Evolutionary conservation across 2,329 filamentous ascomycete genomes (phyloP).

Genomic region (Nigrospora oryzae): DNA sequence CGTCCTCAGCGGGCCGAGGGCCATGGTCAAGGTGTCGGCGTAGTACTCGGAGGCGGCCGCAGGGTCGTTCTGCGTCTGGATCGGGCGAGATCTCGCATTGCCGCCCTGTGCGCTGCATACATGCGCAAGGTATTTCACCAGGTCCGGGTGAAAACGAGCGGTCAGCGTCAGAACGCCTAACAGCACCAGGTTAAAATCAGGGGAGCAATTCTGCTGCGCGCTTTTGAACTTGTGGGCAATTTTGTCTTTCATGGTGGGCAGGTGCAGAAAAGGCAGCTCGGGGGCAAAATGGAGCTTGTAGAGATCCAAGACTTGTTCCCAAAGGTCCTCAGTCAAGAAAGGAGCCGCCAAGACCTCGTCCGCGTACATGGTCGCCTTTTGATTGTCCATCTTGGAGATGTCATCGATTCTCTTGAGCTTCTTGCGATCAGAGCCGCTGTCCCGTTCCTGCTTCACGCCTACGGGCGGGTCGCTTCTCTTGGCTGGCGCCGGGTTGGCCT

Average conservation of each 20-base stretch:
- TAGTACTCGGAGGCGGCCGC: slow-evolving; percentile 56
- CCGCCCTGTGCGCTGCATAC: slow-evolving; percentile 24
- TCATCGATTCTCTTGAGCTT: slow-evolving; percentile 35
- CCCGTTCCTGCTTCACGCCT: slow-evolving; percentile 29
- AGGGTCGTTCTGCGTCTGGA: slow-evolving; percentile 34
- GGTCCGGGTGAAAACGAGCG: slow-evolving; percentile 55
- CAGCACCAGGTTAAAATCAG: slow-evolving; percentile 48
- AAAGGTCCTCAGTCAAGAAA: slow-evolving; percentile 55
- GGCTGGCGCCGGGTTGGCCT: slow-evolving; percentile 29
- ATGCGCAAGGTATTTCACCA: slow-evolving; percentile 46
- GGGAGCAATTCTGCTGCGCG: slow-evolving; percentile 24
- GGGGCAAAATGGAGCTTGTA: slow-evolving; percentile 65
- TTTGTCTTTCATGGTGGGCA: slow-evolving; percentile 51
- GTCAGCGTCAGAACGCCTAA: slow-evolving; percentile 62
- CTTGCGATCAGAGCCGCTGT: slow-evolving; percentile 40
- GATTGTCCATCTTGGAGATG: slow-evolving; percentile 26
- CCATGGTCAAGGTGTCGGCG: slow-evolving; percentile 47
- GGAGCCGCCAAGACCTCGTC: slow-evolving; percentile 54
- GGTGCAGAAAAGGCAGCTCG: slow-evolving; percentile 64
- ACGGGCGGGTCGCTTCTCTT: slow-evolving; percentile 32
- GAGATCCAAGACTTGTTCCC: slow-evolving; percentile 61
- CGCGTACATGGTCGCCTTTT: slow-evolving; percentile 27
- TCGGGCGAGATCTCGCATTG: slow-evolving; percentile 22
- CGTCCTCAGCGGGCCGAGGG: slow-evolving; percentile 36
- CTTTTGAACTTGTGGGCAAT: slow-evolving; percentile 32